Base-by-base conservation (phyloP, 139 green algal species). In the Raphidocelis subcapitata region DNA sequence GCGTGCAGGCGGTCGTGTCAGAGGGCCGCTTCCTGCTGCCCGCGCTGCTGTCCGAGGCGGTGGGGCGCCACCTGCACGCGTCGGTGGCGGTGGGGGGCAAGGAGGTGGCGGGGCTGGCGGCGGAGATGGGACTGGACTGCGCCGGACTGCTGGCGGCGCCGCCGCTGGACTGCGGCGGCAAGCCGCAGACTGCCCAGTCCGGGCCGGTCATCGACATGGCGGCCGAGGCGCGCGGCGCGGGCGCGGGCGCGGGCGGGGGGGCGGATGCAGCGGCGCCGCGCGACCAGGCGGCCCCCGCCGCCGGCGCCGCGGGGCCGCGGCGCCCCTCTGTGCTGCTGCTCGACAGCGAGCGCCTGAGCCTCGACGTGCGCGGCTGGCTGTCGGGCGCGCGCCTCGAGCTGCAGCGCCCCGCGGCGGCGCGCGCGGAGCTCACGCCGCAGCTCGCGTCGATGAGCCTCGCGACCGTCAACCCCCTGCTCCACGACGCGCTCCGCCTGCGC, bases 21-120 rank as follows among this genome's bases (percentile, higher is more conserved):
- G 73, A 84, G 26, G 73, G 73, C 0, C 26, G 54, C 55, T 63
- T 84, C 33, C 56, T 81, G 73, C 35, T 84, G 62, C 56, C 79
- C 3, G 51, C 57, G 54, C 55, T 59, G 28, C 57, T 69, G 70
- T 36, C 63, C 67, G 67, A 77, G 32, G 76, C 76, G 10, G 10
- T 83, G 33, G 78, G 78, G 33, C 33, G 59, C 18, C 24, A 52
- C 28, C 24, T 83, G 8, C 71, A 83, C 59, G 44, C 72, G 0
- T 51, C 70, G 47, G 59, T 56, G 2, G 77, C 72, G 8, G 20
- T 72, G 2, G 71, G 72, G 15, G 47, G n/a, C 8, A 2, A 16
- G 10, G 29, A 69, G 47, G 71, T 83, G 24, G 8, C 5, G 1
- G 54, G 73, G 2, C 68, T 75, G 49, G 77, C 72, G 23, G 66